Conservation (phyloP, 495 filamentous ascomycete species). For the Podospora sp. region DNA sequence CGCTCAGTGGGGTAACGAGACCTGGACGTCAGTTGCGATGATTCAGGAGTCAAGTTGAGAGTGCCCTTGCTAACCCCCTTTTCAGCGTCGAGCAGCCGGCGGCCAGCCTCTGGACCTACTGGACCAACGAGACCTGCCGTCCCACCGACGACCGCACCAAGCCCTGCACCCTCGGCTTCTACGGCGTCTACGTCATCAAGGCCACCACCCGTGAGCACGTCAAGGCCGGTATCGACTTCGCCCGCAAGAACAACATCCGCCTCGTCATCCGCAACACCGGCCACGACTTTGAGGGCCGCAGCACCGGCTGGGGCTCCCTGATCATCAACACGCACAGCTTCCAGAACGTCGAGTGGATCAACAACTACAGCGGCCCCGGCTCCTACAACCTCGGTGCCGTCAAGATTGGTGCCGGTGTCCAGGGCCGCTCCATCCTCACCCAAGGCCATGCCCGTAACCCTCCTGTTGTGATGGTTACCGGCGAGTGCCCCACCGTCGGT, state of each 20-base stretch:
- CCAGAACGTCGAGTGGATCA: constrained; percentile 47
- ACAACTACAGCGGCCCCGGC: constrained; percentile 44
- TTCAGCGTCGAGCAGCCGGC: constrained; percentile 32
- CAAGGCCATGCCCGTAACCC: constrained; percentile 45
- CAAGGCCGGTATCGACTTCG: constrained; percentile 54
- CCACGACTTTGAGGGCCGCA: constrained; percentile 58
- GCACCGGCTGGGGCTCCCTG: constrained; percentile 57
- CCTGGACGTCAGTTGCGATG: constrained; percentile 31
- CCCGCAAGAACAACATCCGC: constrained; percentile 56
- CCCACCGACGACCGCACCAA: constrained; percentile 49
- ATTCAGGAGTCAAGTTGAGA: not conserved
- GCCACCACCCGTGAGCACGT: constrained; percentile 46
- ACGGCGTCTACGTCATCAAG: constrained; percentile 52
- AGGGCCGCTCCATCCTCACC: constrained; percentile 50
- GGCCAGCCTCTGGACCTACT: constrained; percentile 40
- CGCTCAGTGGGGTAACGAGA: constrained; percentile 33
- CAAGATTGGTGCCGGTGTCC: constrained; percentile 61
- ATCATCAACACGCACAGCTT: constrained; percentile 65
- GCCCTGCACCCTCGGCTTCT: constrained; percentile 60
- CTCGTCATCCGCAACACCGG: constrained; percentile 65
- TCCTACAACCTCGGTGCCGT: constrained; percentile 41
- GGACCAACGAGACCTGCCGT: constrained; percentile 44
- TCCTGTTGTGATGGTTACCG: constrained; percentile 50
- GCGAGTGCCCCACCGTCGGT: constrained; percentile 54
- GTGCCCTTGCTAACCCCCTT: not conserved